Evolutionary conservation across 805 yeast species (phyloP).

Genomic region (Candida montana): DNA sequence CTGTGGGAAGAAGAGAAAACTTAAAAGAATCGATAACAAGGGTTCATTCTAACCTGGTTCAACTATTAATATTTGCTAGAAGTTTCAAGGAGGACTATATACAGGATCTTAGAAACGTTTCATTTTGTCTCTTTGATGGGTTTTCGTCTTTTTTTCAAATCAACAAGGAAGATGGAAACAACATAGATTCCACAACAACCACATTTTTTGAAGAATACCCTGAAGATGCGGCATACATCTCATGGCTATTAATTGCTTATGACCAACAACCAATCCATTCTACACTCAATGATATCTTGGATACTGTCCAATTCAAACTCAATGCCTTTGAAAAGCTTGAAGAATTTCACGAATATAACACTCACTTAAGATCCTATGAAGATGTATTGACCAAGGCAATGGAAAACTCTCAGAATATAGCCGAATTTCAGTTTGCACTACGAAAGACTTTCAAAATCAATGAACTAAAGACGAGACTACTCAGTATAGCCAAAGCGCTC

Average conservation of each 20-base stretch:
- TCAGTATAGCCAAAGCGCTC: conserved; percentile 6
- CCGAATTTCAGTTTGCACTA: conserved; percentile 2
- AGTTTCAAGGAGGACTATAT: conserved; percentile 5
- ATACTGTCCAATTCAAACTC: neutral
- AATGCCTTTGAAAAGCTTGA: neutral
- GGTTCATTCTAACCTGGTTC: conserved; percentile 15
- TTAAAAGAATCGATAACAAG: conserved; percentile 12
- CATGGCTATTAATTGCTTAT: conserved; percentile 7
- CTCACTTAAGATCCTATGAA: conserved; percentile 4
- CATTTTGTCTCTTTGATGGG: conserved; percentile 6
- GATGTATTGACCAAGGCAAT: neutral
- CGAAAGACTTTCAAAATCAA: neutral
- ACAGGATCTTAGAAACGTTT: conserved; percentile 5
- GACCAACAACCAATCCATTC: conserved; percentile 2
- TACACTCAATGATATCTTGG: conserved; percentile 4
- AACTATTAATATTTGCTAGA: conserved; percentile 12
- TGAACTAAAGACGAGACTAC: conserved; percentile 4
- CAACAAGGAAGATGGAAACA: neutral
- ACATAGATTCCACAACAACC: neutral
- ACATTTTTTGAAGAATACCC: conserved; percentile 11
- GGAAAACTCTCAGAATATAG: neutral
- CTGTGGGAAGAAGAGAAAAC: conserved; percentile 5
- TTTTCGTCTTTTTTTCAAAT: conserved; percentile 7
- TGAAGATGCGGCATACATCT: conserved; percentile 9
- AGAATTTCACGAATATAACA: conserved; percentile 3